phyloP scores from a whole-genome alignment of 2,329 filamentous ascomycete genomes.

The Pseudogymnoascus sp. region DNA sequence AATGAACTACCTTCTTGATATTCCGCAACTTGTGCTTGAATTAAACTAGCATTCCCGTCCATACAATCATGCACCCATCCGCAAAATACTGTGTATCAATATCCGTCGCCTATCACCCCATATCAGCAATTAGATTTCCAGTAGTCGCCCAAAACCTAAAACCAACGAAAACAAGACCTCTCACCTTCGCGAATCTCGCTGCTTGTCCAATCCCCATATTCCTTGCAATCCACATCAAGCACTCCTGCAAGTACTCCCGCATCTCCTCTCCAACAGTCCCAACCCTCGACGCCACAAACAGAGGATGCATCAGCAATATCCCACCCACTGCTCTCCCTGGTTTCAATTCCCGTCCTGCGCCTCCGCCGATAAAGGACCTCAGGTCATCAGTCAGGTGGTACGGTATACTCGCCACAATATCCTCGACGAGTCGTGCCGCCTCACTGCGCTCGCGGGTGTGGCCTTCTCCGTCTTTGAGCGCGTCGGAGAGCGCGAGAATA shows the following conservation, averaged over 20 bases:
- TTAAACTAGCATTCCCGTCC: constrained; percentile 16
- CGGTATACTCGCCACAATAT: constrained; percentile 19
- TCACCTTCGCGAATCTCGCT: constrained; percentile 20
- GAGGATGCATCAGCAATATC: constrained; percentile 23
- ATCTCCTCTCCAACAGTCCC: constrained; percentile 13
- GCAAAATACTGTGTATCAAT: constrained; percentile 16
- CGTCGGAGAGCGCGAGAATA: constrained; percentile 30
- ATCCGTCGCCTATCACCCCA: constrained; percentile 1
- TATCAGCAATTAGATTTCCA: background rate
- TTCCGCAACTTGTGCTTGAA: background rate
- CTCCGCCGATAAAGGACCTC: constrained; percentile 14
- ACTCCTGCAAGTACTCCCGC: constrained; percentile 15
- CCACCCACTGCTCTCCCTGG: constrained; percentile 20
- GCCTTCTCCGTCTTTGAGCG: background rate
- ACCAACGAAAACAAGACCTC: background rate
- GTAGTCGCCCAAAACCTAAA: background rate
- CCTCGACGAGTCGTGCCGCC: constrained; percentile 12
- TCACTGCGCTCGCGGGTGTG: background rate
- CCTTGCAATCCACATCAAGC: constrained; percentile 22
- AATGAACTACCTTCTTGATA: background rate
- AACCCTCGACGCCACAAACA: constrained; percentile 17
- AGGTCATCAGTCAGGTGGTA: constrained; percentile 20
- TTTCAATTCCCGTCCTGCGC: background rate
- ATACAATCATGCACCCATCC: constrained; percentile 20
- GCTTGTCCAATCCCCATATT: constrained; percentile 25